phyloP scores from a whole-genome alignment of 768 basidiomycete genomes.

The Boletus insuetus region DNA sequence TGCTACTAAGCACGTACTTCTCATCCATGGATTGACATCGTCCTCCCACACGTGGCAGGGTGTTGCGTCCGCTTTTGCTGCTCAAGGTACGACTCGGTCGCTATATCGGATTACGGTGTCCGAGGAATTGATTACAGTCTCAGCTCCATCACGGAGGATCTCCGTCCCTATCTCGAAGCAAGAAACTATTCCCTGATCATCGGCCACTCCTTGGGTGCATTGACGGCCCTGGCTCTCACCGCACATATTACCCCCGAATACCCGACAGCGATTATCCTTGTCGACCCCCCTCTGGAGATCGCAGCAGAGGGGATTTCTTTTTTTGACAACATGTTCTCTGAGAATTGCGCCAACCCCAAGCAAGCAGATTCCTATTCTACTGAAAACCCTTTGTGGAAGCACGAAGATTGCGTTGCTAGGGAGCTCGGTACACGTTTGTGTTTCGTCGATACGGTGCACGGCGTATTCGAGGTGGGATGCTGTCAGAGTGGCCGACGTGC shows the following conservation, averaged over 20 bases:
- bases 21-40: slow-evolving; percentile 26
- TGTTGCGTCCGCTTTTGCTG: slow-evolving; percentile 14
- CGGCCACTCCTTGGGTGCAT: slow-evolving; percentile 20
- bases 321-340: not conserved
- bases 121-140: slow-evolving; percentile 6
- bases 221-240: not conserved
- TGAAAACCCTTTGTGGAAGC: slow-evolving; percentile 3
- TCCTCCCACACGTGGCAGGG: slow-evolving; percentile 21
- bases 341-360: not conserved
- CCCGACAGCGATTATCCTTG: slow-evolving; percentile 15
- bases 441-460: too few relatives aligned
- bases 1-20: slow-evolving; percentile 22
- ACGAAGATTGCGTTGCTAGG: too few relatives aligned
- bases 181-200: slow-evolving; percentile 16
- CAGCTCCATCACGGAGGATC: slow-evolving; percentile 11
- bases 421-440: too few relatives aligned
- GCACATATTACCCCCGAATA: not conserved
- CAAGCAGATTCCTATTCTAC: not conserved
- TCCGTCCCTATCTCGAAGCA: slow-evolving; percentile 14
- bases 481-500: too few relatives aligned
- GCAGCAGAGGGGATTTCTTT: not conserved
- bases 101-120: too few relatives aligned
- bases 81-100: slow-evolving; percentile 9
- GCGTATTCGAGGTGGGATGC: not conserved
- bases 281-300: slow-evolving; percentile 19